phyloP scores from a whole-genome alignment of 129 eudicot genomes.

The Centrapalus pauciflorus region DNA sequence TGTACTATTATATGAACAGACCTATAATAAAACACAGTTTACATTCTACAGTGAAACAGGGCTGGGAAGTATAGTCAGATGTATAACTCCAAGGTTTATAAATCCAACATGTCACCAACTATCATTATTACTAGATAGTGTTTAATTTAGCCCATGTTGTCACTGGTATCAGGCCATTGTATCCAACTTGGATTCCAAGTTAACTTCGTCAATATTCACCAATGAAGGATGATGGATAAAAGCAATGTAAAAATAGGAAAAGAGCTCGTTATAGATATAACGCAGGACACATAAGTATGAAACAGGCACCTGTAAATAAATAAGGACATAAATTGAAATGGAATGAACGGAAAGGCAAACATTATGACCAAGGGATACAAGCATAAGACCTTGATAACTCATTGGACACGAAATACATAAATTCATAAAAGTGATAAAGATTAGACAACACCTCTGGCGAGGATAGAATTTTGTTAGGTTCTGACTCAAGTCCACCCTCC shows the following conservation, averaged over 20 bases:
- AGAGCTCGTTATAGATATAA: not conserved
- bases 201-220: not conserved
- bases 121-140: not conserved
- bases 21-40: not conserved
- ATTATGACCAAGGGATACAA: not conserved
- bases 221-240: not conserved
- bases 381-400: not conserved
- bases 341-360: not conserved
- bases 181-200: not conserved
- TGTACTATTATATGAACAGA: not conserved
- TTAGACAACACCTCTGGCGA: not conserved
- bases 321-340: not conserved
- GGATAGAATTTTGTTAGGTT: conserved; percentile 15
- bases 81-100: too few relatives aligned
- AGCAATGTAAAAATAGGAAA: not conserved
- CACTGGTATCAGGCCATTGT: too few relatives aligned
- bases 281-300: not conserved
- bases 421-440: not conserved
- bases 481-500: conserved; percentile 17
- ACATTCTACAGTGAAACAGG: not conserved
- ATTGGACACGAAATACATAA: not conserved
- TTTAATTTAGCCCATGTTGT: not conserved
- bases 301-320: not conserved
- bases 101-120: not conserved
- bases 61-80: not conserved